Percentiles rank a stretch among this genome's conserved stretches.
Evolutionary conservation across 2,329 filamentous ascomycete species (phyloP).

Genomic region (Myriosclerotinia duriaeana): DNA sequence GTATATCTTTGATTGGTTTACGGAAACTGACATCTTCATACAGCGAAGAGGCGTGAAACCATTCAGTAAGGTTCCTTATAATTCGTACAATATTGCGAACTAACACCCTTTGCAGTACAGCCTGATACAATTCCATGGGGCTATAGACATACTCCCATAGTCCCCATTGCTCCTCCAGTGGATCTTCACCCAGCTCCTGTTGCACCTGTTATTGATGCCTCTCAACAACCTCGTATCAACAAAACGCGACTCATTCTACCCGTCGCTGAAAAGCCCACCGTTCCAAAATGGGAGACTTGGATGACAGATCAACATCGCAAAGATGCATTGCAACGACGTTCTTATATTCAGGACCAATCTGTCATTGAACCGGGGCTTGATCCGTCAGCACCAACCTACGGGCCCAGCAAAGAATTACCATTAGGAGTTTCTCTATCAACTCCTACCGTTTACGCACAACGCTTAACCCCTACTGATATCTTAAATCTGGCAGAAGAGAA

Average conservation of each 20-base stretch:
- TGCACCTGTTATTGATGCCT: neutral
- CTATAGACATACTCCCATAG: constrained; percentile 13
- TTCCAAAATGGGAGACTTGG: constrained; percentile 28
- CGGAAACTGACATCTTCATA: constrained; percentile 10
- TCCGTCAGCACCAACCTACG: constrained; percentile 31
- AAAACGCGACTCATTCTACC: constrained; percentile 27
- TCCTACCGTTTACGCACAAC: constrained; percentile 32
- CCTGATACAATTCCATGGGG: constrained; percentile 13
- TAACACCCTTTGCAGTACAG: constrained; percentile 9
- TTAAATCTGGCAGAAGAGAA: constrained; percentile 29
- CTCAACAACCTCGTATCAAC: constrained; percentile 26
- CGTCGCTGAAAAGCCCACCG: constrained; percentile 25
- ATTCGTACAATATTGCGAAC: neutral
- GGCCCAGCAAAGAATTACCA: constrained; percentile 26
- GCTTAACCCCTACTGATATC: constrained; percentile 35
- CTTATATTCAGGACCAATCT: constrained; percentile 31
- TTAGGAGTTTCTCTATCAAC: constrained; percentile 26
- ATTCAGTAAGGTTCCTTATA: constrained; percentile 2
- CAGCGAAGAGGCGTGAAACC: neutral
- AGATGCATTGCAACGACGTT: constrained; percentile 30
- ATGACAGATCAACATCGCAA: constrained; percentile 29
- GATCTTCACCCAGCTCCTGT: neutral
- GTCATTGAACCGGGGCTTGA: constrained; percentile 35
- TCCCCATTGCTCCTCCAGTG: neutral
- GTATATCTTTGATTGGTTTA: constrained; percentile 29